Conservation (phyloP, 1,139 yeast species). For the Wickerhamiella pararugosa region DNA sequence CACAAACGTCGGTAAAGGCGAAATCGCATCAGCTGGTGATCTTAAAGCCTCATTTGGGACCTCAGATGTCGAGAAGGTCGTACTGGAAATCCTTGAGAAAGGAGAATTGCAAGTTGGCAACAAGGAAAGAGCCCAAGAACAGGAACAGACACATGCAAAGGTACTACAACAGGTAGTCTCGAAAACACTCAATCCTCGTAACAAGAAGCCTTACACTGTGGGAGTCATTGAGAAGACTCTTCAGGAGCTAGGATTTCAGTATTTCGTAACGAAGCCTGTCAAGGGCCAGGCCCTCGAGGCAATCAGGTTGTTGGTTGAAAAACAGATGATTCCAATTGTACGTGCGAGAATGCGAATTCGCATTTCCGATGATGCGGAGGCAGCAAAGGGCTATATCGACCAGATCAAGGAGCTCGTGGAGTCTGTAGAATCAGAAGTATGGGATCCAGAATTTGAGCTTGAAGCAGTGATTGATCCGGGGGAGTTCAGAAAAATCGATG, state of each 20-base stretch:
- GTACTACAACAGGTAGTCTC: constrained; percentile 72
- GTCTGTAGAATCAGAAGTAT: constrained; percentile 39
- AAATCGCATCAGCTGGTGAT: constrained; percentile 82
- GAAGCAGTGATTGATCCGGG: constrained; percentile 80
- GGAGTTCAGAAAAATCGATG: constrained; percentile 54
- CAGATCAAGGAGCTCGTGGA: constrained; percentile 38
- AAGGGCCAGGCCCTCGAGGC: constrained; percentile 89
- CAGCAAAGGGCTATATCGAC: constrained; percentile 38
- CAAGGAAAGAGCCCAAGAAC: constrained; percentile 71
- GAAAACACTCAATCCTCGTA: constrained; percentile 79
- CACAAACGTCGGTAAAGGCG: constrained; percentile 85
- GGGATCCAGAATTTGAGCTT: constrained; percentile 39
- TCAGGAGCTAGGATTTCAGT: constrained; percentile 64
- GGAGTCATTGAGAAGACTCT: constrained; percentile 85
- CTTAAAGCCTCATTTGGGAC: constrained; percentile 59
- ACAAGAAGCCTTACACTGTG: constrained; percentile 85
- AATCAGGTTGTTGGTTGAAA: constrained; percentile 56
- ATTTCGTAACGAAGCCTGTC: constrained; percentile 64
- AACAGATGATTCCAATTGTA: constrained; percentile 81
- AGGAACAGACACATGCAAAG: constrained; percentile 66
- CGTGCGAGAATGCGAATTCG: constrained; percentile 88
- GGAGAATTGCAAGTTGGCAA: constrained; percentile 94
- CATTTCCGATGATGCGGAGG: constrained; percentile 29
- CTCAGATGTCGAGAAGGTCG: constrained; percentile 56
- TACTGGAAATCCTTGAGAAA: constrained; percentile 64